phyloP scores from a whole-genome alignment of 768 basidiomycete species.

The Boletus fagicola region DNA sequence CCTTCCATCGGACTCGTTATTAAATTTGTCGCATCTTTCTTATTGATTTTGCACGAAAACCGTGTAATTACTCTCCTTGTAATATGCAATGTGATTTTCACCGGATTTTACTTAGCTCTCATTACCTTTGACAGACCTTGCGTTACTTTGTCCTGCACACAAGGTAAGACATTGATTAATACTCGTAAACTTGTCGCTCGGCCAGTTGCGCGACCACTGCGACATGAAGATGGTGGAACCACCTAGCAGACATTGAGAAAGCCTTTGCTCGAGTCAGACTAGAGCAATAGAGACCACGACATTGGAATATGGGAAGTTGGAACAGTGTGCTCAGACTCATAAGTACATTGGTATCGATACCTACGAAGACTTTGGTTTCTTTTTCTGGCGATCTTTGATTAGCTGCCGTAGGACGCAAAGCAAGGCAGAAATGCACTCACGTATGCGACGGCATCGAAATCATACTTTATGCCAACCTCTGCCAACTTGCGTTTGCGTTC shows the following conservation, averaged over 20 bases:
- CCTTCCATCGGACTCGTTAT: neutral
- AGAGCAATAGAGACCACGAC: too few species aligned
- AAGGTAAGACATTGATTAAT: neutral
- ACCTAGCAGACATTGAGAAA: too few species aligned
- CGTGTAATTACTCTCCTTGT: slow-evolving; percentile 2
- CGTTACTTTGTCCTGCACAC: neutral
- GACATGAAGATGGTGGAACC: neutral
- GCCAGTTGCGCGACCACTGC: neutral
- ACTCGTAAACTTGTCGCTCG: neutral
- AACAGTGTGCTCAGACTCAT: neutral
- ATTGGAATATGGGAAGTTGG: neutral
- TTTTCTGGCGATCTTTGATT: slow-evolving; percentile 30
- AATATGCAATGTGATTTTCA: slow-evolving; percentile 5
- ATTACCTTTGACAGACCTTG: too few species aligned
- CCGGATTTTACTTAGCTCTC: neutral
- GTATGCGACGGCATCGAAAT: slow-evolving; percentile 79
- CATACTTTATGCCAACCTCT: slow-evolving; percentile 82
- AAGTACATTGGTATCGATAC: neutral
- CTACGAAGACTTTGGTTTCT: slow-evolving; percentile 33
- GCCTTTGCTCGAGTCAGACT: neutral
- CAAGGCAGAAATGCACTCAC: slow-evolving; percentile 45
- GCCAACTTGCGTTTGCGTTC: slow-evolving; percentile 76
- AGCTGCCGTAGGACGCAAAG: neutral
- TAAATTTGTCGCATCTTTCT: neutral
- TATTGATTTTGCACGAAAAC: neutral